phyloP scores from a whole-genome alignment of 2,329 filamentous ascomycete species.

The Talaromyces funiculosus region DNA sequence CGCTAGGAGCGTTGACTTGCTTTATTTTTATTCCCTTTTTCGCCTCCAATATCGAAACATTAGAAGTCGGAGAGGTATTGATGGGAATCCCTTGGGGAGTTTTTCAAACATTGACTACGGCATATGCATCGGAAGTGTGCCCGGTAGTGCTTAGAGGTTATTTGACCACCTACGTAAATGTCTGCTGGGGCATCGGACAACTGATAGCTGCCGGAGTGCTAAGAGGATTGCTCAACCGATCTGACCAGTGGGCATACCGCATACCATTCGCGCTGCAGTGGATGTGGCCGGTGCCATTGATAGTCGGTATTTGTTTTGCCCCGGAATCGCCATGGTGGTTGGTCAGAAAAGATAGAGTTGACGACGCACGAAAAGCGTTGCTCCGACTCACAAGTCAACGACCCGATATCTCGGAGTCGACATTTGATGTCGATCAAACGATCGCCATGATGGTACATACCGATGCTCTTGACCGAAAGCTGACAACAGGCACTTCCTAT shows the following conservation, averaged over 20 bases:
- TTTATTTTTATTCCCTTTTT: slow-evolving; percentile 51
- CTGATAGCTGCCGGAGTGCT: slow-evolving; percentile 49
- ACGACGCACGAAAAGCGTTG: slow-evolving; percentile 41
- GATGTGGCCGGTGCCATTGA: slow-evolving; percentile 49
- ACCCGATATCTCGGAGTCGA: slow-evolving; percentile 46
- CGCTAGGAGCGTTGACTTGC: slow-evolving; percentile 40
- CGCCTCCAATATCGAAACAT: slow-evolving; percentile 42
- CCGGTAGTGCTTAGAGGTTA: slow-evolving; percentile 42
- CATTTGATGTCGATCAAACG: slow-evolving; percentile 76
- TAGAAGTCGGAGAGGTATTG: slow-evolving; percentile 47
- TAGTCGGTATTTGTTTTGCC: slow-evolving; percentile 43
- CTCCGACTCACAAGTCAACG: slow-evolving; percentile 39
- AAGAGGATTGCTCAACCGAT: slow-evolving; percentile 42
- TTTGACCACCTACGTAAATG: slow-evolving; percentile 43
- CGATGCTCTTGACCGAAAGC: slow-evolving; percentile 71
- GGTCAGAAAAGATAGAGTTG: slow-evolving; percentile 40
- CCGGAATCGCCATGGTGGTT: slow-evolving; percentile 51
- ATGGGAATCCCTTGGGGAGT: slow-evolving; percentile 49
- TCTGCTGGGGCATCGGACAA: slow-evolving; percentile 46
- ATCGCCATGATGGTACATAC: slow-evolving; percentile 91
- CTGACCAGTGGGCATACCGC: slow-evolving; percentile 47
- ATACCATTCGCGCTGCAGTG: slow-evolving; percentile 50
- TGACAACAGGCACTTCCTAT: slow-evolving; percentile 68
- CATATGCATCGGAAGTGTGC: slow-evolving; percentile 43
- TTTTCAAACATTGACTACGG: slow-evolving; percentile 45